phyloP scores from a whole-genome alignment of 768 basidiomycete genomes.

The Rhizopogon rudus region DNA sequence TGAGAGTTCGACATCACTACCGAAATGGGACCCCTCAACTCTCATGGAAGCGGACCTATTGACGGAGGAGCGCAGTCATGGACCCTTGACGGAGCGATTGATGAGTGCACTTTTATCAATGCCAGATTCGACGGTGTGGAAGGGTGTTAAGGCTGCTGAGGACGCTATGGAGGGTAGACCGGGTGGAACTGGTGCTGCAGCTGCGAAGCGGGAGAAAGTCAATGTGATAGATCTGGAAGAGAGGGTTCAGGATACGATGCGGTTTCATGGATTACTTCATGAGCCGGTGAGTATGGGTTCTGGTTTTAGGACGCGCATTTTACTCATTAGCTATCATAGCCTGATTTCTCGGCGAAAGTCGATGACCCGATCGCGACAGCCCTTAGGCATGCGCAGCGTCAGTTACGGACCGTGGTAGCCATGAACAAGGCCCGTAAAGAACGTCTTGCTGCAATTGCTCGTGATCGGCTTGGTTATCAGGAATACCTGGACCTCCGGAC shows the following conservation, averaged over 20 bases:
- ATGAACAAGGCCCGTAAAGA: slow-evolving; percentile 81
- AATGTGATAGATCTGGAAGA: slow-evolving; percentile 79
- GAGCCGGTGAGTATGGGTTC: slow-evolving; percentile 49
- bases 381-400: slow-evolving; percentile 81
- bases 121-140: slow-evolving; percentile 59
- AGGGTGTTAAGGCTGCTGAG: slow-evolving; percentile 77
- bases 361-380: slow-evolving; percentile 94
- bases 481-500: slow-evolving; percentile 87
- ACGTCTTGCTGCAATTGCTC: slow-evolving; percentile 69
- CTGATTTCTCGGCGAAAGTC: slow-evolving; percentile 70
- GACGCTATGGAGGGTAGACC: slow-evolving; percentile 83
- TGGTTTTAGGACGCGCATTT: not conserved
- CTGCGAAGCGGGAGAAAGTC: slow-evolving; percentile 66
- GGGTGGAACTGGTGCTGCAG: slow-evolving; percentile 74
- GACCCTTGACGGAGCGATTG: slow-evolving; percentile 82
- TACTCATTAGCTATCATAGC: slow-evolving; percentile 35
- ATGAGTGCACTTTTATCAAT: slow-evolving; percentile 71
- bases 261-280: slow-evolving; percentile 68
- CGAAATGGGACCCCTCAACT: slow-evolving; percentile 82
- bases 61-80: slow-evolving; percentile 77
- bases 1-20: slow-evolving; percentile 33
- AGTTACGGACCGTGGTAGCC: slow-evolving; percentile 70
- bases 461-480: slow-evolving; percentile 85
- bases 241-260: slow-evolving; percentile 69
- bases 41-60: slow-evolving; percentile 66